Evolutionary conservation across 257 asterid species (phyloP).

Genomic region (Anisodus acutangulus): DNA sequence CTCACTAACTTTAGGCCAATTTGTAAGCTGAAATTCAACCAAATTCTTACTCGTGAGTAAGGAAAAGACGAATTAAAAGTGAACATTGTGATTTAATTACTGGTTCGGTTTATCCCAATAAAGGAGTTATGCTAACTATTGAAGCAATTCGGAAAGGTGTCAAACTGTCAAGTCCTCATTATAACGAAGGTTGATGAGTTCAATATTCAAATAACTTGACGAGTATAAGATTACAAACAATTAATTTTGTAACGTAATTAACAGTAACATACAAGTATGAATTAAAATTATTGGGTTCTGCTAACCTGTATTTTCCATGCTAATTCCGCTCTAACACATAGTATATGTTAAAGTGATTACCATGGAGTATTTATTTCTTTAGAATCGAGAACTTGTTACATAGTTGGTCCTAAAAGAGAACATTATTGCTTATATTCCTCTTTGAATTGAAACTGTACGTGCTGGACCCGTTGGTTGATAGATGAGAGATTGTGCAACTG

Average conservation of each 20-base stretch:
- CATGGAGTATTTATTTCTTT: too few relatives aligned
- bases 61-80: not conserved
- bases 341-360: too few relatives aligned
- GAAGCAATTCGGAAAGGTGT: not conserved
- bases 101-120: not conserved
- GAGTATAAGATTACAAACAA: not conserved
- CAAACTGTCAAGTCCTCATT: not conserved
- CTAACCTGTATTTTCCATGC: too few relatives aligned
- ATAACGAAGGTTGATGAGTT: not conserved
- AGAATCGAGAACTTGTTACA: too few relatives aligned
- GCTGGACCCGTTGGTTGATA: not conserved
- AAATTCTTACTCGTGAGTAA: not conserved
- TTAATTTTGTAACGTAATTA: too few relatives aligned
- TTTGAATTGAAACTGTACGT: slow-evolving; percentile 17
- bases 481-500: not conserved
- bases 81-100: not conserved
- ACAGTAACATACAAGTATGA: too few relatives aligned
- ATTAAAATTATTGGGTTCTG: too few relatives aligned
- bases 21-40: not conserved
- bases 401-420: not conserved
- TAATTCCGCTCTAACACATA: too few relatives aligned
- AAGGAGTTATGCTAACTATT: not conserved
- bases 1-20: not conserved
- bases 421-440: not conserved
- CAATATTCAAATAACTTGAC: not conserved